Percentiles rank a stretch among this genome's conserved stretches.
Evolutionary conservation across 192 early-diverging fungal genomes (phyloP).

Genomic region (Entophlyctis luteolus): DNA sequence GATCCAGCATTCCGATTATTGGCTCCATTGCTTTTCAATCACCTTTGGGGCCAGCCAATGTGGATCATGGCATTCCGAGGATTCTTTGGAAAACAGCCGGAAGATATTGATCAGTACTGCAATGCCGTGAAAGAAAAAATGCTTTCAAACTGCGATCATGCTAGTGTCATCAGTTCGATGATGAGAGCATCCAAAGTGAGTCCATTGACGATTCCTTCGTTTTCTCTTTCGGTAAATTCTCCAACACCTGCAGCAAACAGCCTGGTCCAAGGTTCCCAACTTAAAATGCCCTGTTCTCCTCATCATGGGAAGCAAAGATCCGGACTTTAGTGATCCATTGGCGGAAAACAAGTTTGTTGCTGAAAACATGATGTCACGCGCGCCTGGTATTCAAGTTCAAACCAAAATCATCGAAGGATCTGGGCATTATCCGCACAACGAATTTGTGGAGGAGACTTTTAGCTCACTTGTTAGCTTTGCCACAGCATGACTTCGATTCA

Average conservation of each 20-base stretch:
- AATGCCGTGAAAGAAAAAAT: conserved; percentile 18
- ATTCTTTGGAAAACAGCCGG: conserved; percentile 24
- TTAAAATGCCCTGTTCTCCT: conserved; percentile 20
- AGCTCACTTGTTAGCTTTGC: neutral
- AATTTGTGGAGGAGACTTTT: conserved; percentile 3
- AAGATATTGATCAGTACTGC: conserved; percentile 23
- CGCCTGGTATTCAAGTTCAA: neutral
- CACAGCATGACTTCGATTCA: neutral
- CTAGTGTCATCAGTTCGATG: conserved; percentile 8
- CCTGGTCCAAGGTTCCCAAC: conserved; percentile 2
- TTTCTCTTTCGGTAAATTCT: no score
- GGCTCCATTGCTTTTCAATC: conserved; percentile 24
- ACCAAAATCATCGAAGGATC: conserved; percentile 7
- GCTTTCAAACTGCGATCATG: conserved; percentile 20
- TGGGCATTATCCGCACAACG: conserved; percentile 25
- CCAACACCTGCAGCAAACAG: neutral
- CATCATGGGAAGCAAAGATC: conserved; percentile 31
- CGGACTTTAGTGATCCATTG: conserved; percentile 28
- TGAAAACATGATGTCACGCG: neutral
- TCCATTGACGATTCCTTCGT: no score
- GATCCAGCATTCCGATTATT: conserved; percentile 19
- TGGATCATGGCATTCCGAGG: conserved; percentile 19
- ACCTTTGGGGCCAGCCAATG: conserved; percentile 24
- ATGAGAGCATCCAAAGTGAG: conserved; percentile 25
- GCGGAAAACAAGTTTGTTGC: conserved; percentile 21